Base-by-base conservation (phyloP, 2,329 filamentous ascomycete genomes). In the Xylaria sp. region DNA sequence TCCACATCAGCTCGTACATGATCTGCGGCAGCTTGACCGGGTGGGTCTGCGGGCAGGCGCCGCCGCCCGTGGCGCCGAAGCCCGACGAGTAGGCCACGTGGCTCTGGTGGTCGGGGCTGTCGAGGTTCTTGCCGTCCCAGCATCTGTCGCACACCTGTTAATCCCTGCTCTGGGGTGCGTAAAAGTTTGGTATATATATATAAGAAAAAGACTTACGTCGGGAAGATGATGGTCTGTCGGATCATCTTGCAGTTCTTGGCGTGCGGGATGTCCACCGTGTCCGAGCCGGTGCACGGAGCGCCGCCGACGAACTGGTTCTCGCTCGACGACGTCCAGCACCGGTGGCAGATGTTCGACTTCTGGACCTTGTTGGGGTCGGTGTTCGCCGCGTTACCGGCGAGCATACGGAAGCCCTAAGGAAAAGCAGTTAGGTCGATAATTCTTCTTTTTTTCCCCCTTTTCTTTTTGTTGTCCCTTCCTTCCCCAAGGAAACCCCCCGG, bases 141-240 rank as follows among this genome's bases (percentile, higher is more conserved):
- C 78, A 79, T 22, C 76, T 77, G 13, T 66, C 7, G 24, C 37
- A 20, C 7, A 56, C 55, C n/a, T n/a, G n/a, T n/a, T n/a, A n/a
- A n/a, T n/a, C n/a, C n/a, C n/a, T n/a, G n/a, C n/a, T n/a, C n/a
- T n/a, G n/a, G n/a, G n/a, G n/a, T n/a, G n/a, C n/a, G n/a, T n/a
- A n/a, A n/a, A n/a, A n/a, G n/a, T n/a, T n/a, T n/a, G n/a, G n/a
- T n/a, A n/a, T n/a, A n/a, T n/a, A n/a, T n/a, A n/a, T n/a, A 11
- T 13, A 19, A 39, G 39, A 21, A 18, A 39, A 39, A 43, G 43
- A 63, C 67, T 63, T 68, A 73, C 71, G 71, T 69, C 5, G 74
- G 74, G 70, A 80, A 80, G 67, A 79, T 78, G 66, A 80, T 76
- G 63, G 77, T 80, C 64, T 79, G 77, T 57, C 78, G 75, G 71